Base-by-base conservation (phyloP, 305 asterid genomes). In the Andrographis paniculata region DNA sequence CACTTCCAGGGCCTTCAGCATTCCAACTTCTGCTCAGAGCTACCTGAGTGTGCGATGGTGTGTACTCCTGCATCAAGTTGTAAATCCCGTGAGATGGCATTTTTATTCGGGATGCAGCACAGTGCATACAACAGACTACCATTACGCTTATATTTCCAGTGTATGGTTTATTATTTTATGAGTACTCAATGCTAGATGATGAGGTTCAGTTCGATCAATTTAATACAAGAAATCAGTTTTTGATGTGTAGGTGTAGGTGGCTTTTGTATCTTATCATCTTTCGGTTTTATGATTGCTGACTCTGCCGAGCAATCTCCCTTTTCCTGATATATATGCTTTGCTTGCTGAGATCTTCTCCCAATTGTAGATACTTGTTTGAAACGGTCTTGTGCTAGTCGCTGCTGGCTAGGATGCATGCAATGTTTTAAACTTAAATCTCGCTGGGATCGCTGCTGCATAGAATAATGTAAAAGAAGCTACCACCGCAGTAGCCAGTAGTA, bases 1-100 rank as follows among this genome's bases (percentile, higher is more conserved):
- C 56, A 19, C 39, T 16, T 45, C 14, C 57, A 38, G 58, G 49
- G 16, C 52, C 67, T 50, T 66, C 56, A 15, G 12, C 44, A 14
- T 65, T 65, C 79, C 74, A 64, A 58, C 62, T 63, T 44, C 42
- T 55, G 20, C 68, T 69, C 14, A 77, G 61, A 57, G 77, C 64
- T 33, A 48, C 72, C 64, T 64, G 74, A 49, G 58, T 20, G 23
- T 70, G 82, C 48, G 39, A 27, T 41, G 77, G 80, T 48, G 44
- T 53, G 46, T 69, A 68, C 27, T 56, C 75, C 86, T 80, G 73
- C 67, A 65, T 58, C 51, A 50, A 24, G 49, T 54, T 41, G 56
- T 27, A 24, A 52, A 50, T 46, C 39, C 37, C 31, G 48, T 59
- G 28, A 60, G 42, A 19, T 0, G 2, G 35, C 38, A 37, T 44